Base-by-base conservation (phyloP, 345 rosid species). In the Bruguiera sexangula region DNA sequence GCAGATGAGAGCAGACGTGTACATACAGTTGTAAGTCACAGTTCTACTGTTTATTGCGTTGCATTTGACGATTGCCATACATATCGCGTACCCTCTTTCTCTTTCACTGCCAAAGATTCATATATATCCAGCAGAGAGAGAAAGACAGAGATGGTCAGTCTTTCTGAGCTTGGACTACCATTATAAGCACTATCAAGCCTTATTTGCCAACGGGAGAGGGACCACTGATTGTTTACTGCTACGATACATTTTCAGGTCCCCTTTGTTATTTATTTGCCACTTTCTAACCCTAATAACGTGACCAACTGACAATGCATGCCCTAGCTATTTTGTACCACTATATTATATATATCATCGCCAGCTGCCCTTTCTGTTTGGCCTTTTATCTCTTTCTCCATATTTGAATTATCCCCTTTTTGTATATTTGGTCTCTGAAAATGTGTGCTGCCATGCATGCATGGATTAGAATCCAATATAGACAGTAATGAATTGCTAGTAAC, bases 151-250 rank as follows among this genome's bases (percentile, higher is more conserved):
- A 55, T 52, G 69, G 32, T 73, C 61, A 73, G 73, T 70, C 65
- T 67, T 58, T 67, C 69, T 69, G 62, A 79, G 78, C 69, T 75
- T 77, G 68, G 71, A 77, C 85, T 82, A 70, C 59, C 77, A 80
- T 78, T 79, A 55, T 73, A 39, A 81, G 71, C 84, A 79, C 83
- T 72, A 81, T 79, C 70, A 51, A 71, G 64, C 69, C 66, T 18
- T 9, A 21, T 43, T 43, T 43, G 50, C 15, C 50, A 43, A 15
- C 15, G 18, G 50, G 13, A 26, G 51, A 63, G 62, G 82, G 81
- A 79, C 84, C 83, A 69, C 84, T 69, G 74, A 63, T 6, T 26
- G 31, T 37, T 78, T 72, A 58, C 86, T 70, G 79, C 36, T 56
- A 39, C 67, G 9, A 59, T 53, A 29, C 64, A 70, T 37, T 63